A percentile compares a stretch with the other conserved stretches of the same genome.
These are phyloP conservation scores for Astrothelium macrocarpum DNA, from an alignment of 495 filamentous ascomycete genomes.

Conservation along the genomic window DNA sequence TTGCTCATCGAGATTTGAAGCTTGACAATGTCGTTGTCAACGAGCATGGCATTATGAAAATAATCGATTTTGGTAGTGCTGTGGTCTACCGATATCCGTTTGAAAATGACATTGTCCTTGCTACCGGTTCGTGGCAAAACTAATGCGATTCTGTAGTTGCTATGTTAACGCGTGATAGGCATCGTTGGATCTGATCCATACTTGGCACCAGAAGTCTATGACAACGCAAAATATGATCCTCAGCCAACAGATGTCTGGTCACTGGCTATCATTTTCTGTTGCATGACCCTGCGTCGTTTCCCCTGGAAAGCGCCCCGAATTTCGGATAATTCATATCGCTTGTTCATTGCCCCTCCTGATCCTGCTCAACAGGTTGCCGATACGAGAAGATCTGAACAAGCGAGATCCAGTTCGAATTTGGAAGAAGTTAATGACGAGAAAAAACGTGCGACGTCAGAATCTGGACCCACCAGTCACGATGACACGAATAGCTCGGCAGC, in stretches of 20 bases:
- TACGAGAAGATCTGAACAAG: background rate
- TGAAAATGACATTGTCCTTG: constrained; percentile 79
- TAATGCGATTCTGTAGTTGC: background rate
- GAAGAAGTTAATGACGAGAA: background rate
- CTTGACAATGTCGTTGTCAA: constrained; percentile 98
- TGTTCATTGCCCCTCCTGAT: constrained; percentile 75
- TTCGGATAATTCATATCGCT: constrained; percentile 86
- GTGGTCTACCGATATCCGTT: constrained; percentile 97
- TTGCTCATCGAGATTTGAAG: constrained; percentile 94
- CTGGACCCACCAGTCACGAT: background rate
- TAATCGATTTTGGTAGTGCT: constrained; percentile 98
- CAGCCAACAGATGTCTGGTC: constrained; percentile 96
- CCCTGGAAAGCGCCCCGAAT: constrained; percentile 94
- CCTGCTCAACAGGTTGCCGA: constrained; percentile 16
- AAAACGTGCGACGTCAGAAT: background rate
- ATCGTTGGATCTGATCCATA: constrained; percentile 98
- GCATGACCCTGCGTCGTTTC: constrained; percentile 92
- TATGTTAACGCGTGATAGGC: constrained; percentile 43
- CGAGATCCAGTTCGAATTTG: background rate
- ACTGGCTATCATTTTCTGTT: constrained; percentile 95
- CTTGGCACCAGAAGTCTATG: constrained; percentile 92
- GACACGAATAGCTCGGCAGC: background rate
- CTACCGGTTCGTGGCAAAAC: constrained; percentile 58
- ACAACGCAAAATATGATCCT: constrained; percentile 88
- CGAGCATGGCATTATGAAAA: constrained; percentile 96